Evolutionary conservation across 202 grass and related monocot species (phyloP), one percentile per base, ranked within the genome.

Genomic region (Setaria italica): DNA sequence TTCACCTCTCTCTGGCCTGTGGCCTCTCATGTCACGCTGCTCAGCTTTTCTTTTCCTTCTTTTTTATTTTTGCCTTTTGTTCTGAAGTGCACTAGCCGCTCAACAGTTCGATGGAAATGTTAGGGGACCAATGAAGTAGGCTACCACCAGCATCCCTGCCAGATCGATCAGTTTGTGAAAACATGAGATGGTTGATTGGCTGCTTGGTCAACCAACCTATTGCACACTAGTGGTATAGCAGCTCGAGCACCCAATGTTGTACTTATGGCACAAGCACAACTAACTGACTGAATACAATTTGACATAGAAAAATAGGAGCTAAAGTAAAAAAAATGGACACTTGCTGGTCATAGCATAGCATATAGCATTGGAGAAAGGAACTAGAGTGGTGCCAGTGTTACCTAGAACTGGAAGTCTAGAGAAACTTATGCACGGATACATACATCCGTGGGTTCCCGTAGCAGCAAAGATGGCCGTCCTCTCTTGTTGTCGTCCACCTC

Each of bases 381-480:
- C 39, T 41, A 41, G 39, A 41, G 39, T 41, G 39, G 39, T 41
- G 39, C 39, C 39, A 25, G 25, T 25, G 25, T 25, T 41, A 41
- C 43, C 43, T 46, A 46, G 8, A 55, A 5, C 48, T 50, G 11
- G 11, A 55, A 55, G 16, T 3, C 53, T 19, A 55, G 51, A 17
- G 51, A 17, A 19, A 2, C 16, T 17, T 16, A 55, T 55, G 16
- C 51, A 7, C 19, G 5, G 49, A 50, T 54, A 6, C 15, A 54
- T 17, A 1, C 11, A 48, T 54, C 6, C 9, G 55, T 59, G 64
- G 59, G 79, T 79, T 83, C 50, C 34, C 59, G 3, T 84, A 74
- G 72, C 76, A 19, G 2, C 13, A 55, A 67, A 16, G 19, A 11
- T 65, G 14, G 25, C 4, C 45, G 29, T 49, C 15, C 33, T 13